Conservation (phyloP, 345 rosid species). For the Lepidium didymum region DNA sequence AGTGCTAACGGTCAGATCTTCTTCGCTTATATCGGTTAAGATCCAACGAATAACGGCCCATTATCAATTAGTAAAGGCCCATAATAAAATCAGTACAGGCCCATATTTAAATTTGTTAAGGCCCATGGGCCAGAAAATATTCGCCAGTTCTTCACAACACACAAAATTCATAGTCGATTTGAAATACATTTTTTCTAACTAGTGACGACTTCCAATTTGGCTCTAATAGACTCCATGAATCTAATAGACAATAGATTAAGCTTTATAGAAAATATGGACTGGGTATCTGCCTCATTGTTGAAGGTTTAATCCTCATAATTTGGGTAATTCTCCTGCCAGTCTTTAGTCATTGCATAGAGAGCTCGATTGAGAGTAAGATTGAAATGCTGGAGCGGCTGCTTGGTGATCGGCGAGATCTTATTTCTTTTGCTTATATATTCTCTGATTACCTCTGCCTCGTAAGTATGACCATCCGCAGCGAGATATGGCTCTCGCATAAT, state of each 20-base stretch:
- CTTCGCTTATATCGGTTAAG: too few species aligned
- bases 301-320: background rate
- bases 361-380: constrained; percentile 50
- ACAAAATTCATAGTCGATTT: too few species aligned
- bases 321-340: constrained; percentile 38
- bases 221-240: background rate
- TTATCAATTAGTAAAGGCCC: too few species aligned
- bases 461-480: constrained; percentile 77
- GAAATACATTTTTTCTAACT: too few species aligned
- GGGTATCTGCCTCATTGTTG: too few species aligned
- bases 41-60: too few species aligned
- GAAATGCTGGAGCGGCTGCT: constrained; percentile 21
- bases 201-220: too few species aligned
- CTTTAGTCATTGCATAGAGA: constrained; percentile 53
- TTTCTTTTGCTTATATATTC: constrained; percentile 44
- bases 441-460: constrained; percentile 45
- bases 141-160: too few species aligned
- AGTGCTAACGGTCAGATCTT: constrained; percentile 1
- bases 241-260: background rate
- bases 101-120: too few species aligned
- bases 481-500: constrained; percentile 60
- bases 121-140: too few species aligned
- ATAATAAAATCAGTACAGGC: too few species aligned
- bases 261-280: too few species aligned
- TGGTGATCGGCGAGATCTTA: constrained; percentile 52